phyloP scores from a whole-genome alignment of 169 alveolate genomes.

The Eimeria praecox region DNA sequence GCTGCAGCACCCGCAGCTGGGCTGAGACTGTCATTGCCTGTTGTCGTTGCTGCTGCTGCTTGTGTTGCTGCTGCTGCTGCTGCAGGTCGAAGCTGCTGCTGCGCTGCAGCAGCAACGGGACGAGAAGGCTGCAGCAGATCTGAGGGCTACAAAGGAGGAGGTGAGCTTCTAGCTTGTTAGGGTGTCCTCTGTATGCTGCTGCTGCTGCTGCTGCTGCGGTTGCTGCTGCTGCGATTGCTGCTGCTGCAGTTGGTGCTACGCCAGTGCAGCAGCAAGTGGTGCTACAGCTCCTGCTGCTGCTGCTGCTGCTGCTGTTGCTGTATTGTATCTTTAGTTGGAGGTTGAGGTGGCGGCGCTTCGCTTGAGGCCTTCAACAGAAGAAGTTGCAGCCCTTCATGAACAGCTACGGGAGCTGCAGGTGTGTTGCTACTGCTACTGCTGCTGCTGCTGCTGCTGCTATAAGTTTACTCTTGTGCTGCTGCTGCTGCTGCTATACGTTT shows the following conservation, averaged over 20 bases:
- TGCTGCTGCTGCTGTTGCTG: conserved; percentile 69
- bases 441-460: conserved; percentile 8
- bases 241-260: conserved; percentile 39
- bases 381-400: conserved; percentile 5
- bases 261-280: not conserved
- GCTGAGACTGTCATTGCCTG: not conserved
- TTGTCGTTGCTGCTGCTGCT: conserved; percentile 9
- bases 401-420: conserved; percentile 65
- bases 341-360: conserved; percentile 51
- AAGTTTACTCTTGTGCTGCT: not conserved
- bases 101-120: conserved; percentile 44
- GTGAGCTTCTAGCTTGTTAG: not conserved
- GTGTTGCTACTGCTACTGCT: conserved; percentile 57
- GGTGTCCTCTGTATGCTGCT: not conserved
- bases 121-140: conserved; percentile 55
- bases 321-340: conserved; percentile 1
- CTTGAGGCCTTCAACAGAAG: conserved; percentile 47
- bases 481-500: too few species aligned
- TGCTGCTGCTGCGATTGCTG: not conserved
- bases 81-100: conserved; percentile 68
- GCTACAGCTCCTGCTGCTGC: conserved; percentile 8
- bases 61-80: conserved; percentile 46
- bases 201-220: conserved; percentile 50
- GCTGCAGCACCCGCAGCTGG: conserved; percentile 15
- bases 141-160: conserved; percentile 67